Conservation (phyloP, 2,329 filamentous ascomycete genomes). For the Fusarium floridanum region DNA sequence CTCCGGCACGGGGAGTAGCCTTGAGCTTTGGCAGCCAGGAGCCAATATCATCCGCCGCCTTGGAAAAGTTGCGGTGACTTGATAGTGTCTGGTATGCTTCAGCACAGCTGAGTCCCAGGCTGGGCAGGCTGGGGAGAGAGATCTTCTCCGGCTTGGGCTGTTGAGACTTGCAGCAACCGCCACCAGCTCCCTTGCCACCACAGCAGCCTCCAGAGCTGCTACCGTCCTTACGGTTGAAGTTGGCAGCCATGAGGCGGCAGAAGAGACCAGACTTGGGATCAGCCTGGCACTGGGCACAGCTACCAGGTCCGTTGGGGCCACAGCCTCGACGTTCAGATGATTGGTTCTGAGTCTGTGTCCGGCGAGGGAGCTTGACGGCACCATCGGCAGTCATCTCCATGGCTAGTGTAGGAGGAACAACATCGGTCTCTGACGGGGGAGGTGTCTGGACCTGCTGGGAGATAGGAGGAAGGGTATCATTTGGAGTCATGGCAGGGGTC, state of each 20-base stretch:
- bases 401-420: slow-evolving; percentile 63
- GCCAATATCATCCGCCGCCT: slow-evolving; percentile 79
- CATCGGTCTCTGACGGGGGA: slow-evolving; percentile 72
- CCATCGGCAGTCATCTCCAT: slow-evolving; percentile 72
- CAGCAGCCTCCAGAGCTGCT: slow-evolving; percentile 68
- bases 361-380: slow-evolving; percentile 69
- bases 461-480: slow-evolving; percentile 57
- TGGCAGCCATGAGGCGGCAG: slow-evolving; percentile 83
- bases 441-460: slow-evolving; percentile 67
- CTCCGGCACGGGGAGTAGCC: slow-evolving; percentile 61
- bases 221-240: slow-evolving; percentile 60
- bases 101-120: slow-evolving; percentile 77
- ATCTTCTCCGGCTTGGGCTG: slow-evolving; percentile 51
- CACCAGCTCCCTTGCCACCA: slow-evolving; percentile 69
- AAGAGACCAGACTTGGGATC: slow-evolving; percentile 87
- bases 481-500: slow-evolving; percentile 55
- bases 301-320: slow-evolving; percentile 79
- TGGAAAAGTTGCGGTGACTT: slow-evolving; percentile 81
- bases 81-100: slow-evolving; percentile 84
- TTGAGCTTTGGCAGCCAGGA: slow-evolving; percentile 81
- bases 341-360: slow-evolving; percentile 50
- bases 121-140: slow-evolving; percentile 54
- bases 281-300: slow-evolving; percentile 81
- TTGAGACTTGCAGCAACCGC: slow-evolving; percentile 73
- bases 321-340: slow-evolving; percentile 57